phyloP scores from a whole-genome alignment of 495 filamentous ascomycete species.

The Xylaria telfairii region DNA sequence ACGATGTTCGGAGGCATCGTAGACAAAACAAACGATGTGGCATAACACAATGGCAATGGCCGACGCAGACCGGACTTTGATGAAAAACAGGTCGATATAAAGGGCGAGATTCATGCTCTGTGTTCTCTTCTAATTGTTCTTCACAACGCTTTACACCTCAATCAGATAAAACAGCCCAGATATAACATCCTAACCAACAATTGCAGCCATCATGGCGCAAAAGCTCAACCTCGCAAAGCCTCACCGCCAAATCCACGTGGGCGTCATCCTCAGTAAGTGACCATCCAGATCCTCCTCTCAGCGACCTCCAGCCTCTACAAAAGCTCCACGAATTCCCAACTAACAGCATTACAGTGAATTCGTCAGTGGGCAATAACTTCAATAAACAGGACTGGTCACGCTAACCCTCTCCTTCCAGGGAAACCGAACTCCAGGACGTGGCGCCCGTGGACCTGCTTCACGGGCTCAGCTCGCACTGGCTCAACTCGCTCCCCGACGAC shows the following conservation, averaged over 20 bases:
- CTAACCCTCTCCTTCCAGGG: background rate
- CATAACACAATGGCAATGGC: background rate
- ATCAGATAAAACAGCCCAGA: background rate
- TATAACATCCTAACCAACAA: background rate
- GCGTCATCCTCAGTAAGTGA: slow-evolving; percentile 15
- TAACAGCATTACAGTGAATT: background rate
- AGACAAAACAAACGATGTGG: background rate
- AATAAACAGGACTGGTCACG: background rate
- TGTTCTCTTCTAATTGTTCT: background rate
- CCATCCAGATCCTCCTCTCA: background rate
- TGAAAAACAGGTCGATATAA: background rate
- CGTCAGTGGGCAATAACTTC: background rate
- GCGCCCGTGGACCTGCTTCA: slow-evolving; percentile 32
- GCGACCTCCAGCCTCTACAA: background rate
- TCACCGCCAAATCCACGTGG: slow-evolving; percentile 10
- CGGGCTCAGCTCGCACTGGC: slow-evolving; percentile 23
- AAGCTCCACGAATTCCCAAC: background rate
- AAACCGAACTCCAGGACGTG: slow-evolving; percentile 31
- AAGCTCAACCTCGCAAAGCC: slow-evolving; percentile 13
- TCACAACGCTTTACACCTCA: background rate
- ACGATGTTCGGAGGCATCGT: background rate
- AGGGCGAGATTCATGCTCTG: background rate
- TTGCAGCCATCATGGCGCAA: slow-evolving; percentile 9
- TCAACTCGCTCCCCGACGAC: slow-evolving; percentile 15
- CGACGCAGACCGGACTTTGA: background rate